Percentiles rank a stretch among this genome's conserved stretches.
These are phyloP conservation scores for Fusarium pseudoanthophilum DNA, from an alignment of 2,329 filamentous ascomycete species.

Conservation along the genomic window DNA sequence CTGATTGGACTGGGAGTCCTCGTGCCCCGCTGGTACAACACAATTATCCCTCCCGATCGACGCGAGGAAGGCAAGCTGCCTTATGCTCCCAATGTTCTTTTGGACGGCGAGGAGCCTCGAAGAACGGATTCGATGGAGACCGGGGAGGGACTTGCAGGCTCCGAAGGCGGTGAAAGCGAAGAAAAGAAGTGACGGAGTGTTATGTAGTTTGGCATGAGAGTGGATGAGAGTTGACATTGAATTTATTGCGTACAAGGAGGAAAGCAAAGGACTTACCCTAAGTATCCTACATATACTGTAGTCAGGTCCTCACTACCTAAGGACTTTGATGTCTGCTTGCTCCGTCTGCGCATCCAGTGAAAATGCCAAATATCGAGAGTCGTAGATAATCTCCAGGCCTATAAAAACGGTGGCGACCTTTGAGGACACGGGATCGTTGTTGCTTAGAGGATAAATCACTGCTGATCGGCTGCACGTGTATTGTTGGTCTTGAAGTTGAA, in stretches of 20 bases:
- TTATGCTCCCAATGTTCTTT: constrained; percentile 41
- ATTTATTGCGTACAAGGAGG: neutral
- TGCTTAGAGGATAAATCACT: neutral
- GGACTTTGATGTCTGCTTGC: neutral
- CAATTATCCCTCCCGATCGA: constrained; percentile 60
- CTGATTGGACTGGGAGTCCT: constrained; percentile 60
- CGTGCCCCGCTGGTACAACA: constrained; percentile 64
- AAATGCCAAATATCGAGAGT: neutral
- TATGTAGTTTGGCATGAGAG: neutral
- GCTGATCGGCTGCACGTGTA: neutral
- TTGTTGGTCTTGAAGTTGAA: neutral
- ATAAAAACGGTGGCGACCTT: neutral
- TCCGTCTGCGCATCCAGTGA: neutral
- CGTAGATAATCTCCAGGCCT: neutral
- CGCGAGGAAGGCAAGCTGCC: constrained; percentile 56
- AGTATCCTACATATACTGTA: neutral
- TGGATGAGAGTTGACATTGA: neutral
- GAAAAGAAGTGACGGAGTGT: constrained; percentile 17
- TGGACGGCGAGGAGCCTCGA: constrained; percentile 23
- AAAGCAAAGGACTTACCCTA: neutral
- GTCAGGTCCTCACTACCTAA: neutral
- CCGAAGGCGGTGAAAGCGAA: constrained; percentile 18
- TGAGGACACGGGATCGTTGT: neutral
- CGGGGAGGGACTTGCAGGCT: constrained; percentile 7
- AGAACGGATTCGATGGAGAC: constrained; percentile 32